A percentile compares a stretch with the other conserved stretches of the same genome.
phyloP scores from a whole-genome alignment of 2,329 filamentous ascomycete species.

The Aureobasidium musti region DNA sequence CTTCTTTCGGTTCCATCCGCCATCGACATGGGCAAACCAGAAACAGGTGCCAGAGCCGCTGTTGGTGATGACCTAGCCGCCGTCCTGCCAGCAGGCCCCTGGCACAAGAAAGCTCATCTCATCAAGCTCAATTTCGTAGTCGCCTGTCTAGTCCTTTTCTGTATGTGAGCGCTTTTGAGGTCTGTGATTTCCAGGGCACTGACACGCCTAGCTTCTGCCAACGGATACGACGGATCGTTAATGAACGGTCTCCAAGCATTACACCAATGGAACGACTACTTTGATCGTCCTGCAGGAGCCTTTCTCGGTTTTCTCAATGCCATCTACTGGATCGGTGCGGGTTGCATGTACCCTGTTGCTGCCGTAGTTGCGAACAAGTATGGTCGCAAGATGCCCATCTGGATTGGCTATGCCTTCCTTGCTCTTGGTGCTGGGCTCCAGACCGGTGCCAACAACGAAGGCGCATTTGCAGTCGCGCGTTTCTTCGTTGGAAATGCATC shows the following conservation, averaged over 20 bases:
- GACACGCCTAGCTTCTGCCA: slow-evolving; percentile 8
- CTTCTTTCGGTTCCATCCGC: too few relatives aligned
- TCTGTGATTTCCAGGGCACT: slow-evolving; percentile 24
- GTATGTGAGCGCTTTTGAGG: too few relatives aligned
- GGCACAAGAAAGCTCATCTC: slow-evolving; percentile 34
- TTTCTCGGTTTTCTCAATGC: slow-evolving; percentile 19
- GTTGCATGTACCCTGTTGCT: background rate
- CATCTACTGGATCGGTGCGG: slow-evolving; percentile 14
- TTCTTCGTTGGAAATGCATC: slow-evolving; percentile 13
- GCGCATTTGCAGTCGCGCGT: background rate
- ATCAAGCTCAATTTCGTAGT: slow-evolving; percentile 32
- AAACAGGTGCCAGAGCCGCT: slow-evolving; percentile 17
- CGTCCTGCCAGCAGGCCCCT: slow-evolving; percentile 31
- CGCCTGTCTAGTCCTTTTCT: slow-evolving; percentile 32
- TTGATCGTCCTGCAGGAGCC: slow-evolving; percentile 3
- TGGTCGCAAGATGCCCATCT: slow-evolving; percentile 51
- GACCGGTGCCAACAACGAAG: slow-evolving; percentile 2
- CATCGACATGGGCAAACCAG: slow-evolving; percentile 8
- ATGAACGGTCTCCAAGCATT: slow-evolving; percentile 29
- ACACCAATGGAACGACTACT: slow-evolving; percentile 3
- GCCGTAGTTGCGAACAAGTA: slow-evolving; percentile 47
- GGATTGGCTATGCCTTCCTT: slow-evolving; percentile 51
- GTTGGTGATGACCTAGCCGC: slow-evolving; percentile 33
- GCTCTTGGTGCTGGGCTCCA: slow-evolving; percentile 17
- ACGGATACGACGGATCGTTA: slow-evolving; percentile 19